Evolutionary conservation across 169 alveolate species (phyloP), one percentile per base, ranked within the genome.

Genomic region (Babesia ovata): DNA sequence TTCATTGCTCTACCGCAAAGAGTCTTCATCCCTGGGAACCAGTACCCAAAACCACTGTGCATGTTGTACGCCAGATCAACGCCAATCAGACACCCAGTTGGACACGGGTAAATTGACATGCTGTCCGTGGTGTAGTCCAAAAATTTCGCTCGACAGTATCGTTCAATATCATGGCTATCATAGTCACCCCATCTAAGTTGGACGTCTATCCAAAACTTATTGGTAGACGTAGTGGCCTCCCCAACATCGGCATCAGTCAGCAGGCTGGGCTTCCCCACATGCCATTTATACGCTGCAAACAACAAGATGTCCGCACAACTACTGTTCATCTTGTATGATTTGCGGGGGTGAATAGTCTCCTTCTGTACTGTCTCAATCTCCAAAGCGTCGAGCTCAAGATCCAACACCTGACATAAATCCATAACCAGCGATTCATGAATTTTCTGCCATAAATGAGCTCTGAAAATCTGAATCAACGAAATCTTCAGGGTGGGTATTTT

Each of bases 131-230:
- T 98, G 88, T 98, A 98, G 85, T 98, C 99, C 72, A 98, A 87
- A 91, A 98, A 98, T 92, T 98, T 98, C 29, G 99, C 98, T 50
- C 99, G 95, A 63, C 98, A 95, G 87, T 98, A 98, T 61, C 99
- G 93, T 91, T 98, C 99, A 61, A 98, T 97, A 88, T 98, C 99
- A 88, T 98, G 99, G 57, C 99, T 95, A 89, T 98, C 99, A 85
- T 97, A 98, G 91, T 98, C 99, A 26, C 99, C 99, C 99, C 99
- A 98, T 50, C 99, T 94, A 63, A 98, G 93, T 92, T 98, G 99
- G 33, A 98, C 98, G 87, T 98, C 99, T 42, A 98, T 88, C 99
- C 99, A 97, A 87, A 91, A 97, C 91, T 94, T 97, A 59, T 91
- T 92, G 19, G 96, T 75, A 21, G 94, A 89, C 28, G 94, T 98